phyloP scores from a whole-genome alignment of 768 basidiomycete species.

The Lactarius akahatsu region DNA sequence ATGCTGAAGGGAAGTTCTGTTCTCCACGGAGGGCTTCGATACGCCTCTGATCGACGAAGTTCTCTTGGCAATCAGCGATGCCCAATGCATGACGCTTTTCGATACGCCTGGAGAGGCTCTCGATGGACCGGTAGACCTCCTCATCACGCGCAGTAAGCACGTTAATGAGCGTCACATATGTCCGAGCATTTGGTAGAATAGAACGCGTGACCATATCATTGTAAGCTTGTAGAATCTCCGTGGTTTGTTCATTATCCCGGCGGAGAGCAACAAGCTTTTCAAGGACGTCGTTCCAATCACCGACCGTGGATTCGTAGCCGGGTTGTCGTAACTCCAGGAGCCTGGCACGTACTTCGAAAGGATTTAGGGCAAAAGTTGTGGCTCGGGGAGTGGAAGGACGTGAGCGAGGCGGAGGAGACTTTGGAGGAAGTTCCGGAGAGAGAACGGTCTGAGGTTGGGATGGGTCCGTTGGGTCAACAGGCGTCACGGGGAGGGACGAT shows the following conservation, averaged over 20 bases:
- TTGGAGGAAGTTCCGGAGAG: constrained; percentile 19
- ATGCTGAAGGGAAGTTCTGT: constrained; percentile 66
- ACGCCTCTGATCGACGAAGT: constrained; percentile 40
- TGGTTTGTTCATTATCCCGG: constrained; percentile 51
- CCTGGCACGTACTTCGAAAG: constrained; percentile 39
- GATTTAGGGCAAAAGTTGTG: background rate
- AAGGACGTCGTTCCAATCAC: constrained; percentile 65
- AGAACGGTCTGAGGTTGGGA: constrained; percentile 34
- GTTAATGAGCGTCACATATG: constrained; percentile 60
- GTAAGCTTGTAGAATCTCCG: constrained; percentile 63
- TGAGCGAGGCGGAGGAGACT: background rate
- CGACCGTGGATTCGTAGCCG: constrained; percentile 39
- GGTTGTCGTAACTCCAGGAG: constrained; percentile 27
- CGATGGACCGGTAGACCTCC: constrained; percentile 54
- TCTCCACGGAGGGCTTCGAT: constrained; percentile 54
- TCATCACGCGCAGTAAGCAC: constrained; percentile 65
- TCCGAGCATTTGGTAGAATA: constrained; percentile 59
- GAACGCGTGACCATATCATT: constrained; percentile 64
- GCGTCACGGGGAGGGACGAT: constrained; percentile 15
- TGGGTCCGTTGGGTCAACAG: constrained; percentile 28
- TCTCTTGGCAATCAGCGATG: constrained; percentile 33
- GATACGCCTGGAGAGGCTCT: constrained; percentile 34
- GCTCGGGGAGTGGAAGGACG: background rate
- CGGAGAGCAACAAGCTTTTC: constrained; percentile 51
- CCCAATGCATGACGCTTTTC: constrained; percentile 44